phyloP scores from a whole-genome alignment of 345 rosid genomes.

The Salix arbutifolia region DNA sequence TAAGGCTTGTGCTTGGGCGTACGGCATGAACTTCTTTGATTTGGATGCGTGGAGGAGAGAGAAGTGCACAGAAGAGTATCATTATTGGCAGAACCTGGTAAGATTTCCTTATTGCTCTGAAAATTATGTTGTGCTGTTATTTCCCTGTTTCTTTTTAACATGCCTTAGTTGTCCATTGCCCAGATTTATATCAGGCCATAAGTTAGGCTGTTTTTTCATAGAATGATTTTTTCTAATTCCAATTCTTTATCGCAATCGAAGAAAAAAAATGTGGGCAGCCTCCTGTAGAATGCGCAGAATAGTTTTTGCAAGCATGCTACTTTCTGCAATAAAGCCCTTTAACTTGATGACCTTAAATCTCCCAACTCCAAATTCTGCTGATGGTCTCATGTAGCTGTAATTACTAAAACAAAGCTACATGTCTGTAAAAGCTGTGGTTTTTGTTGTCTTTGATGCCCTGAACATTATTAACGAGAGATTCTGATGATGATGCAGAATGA shows the following conservation, averaged over 20 bases:
- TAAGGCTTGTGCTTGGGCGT: constrained; percentile 97
- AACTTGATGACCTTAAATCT: neutral
- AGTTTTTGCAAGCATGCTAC: too few relatives aligned
- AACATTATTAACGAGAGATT: neutral
- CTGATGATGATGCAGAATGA: constrained; percentile 64
- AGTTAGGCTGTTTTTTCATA: neutral
- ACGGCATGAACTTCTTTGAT: constrained; percentile 99
- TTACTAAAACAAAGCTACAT: neutral
- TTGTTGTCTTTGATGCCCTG: neutral
- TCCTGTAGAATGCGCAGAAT: too few relatives aligned
- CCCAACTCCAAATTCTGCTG: neutral
- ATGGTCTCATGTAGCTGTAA: neutral
- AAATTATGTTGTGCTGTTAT: neutral
- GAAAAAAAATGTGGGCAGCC: too few relatives aligned
- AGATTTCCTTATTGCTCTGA: constrained; percentile 13
- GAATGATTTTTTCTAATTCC: neutral
- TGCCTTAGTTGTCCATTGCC: neutral
- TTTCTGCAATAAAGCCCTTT: too few relatives aligned
- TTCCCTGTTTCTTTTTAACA: too few relatives aligned
- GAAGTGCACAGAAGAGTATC: constrained; percentile 97
- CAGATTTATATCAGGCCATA: neutral
- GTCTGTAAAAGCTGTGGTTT: neutral
- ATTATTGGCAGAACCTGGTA: constrained; percentile 97
- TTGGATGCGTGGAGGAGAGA: constrained; percentile 98
- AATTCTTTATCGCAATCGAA: too few relatives aligned